phyloP scores from a whole-genome alignment of 495 filamentous ascomycete species.

The Aspergillus steynii region DNA sequence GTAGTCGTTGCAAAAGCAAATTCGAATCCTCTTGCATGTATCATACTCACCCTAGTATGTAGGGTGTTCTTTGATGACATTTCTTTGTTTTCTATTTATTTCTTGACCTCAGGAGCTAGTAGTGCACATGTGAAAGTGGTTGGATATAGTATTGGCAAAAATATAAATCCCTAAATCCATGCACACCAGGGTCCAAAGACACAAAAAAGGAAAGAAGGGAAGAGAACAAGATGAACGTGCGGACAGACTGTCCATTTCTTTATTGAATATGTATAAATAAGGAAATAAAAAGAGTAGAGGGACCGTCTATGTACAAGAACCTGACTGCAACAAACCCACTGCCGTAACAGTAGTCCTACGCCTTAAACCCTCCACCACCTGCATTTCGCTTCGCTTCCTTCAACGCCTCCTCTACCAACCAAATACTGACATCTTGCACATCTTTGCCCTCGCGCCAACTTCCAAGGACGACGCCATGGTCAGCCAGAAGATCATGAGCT shows the following conservation, averaged over 20 bases:
- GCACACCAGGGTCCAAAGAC: too few relatives aligned
- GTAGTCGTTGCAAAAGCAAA: too few relatives aligned
- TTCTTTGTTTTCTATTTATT: too few relatives aligned
- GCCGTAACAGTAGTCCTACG: not conserved
- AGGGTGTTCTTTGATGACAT: too few relatives aligned
- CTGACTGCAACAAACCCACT: not conserved
- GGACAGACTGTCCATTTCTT: not conserved
- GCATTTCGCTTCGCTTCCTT: constrained; percentile 19
- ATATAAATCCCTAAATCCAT: too few relatives aligned
- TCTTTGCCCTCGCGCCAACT: constrained; percentile 88
- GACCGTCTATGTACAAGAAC: not conserved
- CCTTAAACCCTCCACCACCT: not conserved
- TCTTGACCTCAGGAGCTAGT: too few relatives aligned
- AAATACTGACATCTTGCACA: constrained; percentile 58
- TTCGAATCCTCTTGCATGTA: too few relatives aligned
- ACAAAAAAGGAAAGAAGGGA: too few relatives aligned
- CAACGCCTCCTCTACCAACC: constrained; percentile 50
- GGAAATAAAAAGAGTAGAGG: not conserved
- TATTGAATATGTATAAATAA: not conserved
- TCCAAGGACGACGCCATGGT: constrained; percentile 69
- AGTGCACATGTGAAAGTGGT: too few relatives aligned
- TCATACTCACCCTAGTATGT: too few relatives aligned
- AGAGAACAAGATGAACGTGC: not conserved
- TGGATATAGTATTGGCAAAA: too few relatives aligned
- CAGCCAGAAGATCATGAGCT: constrained; percentile 68